Evolutionary conservation across 2,329 filamentous ascomycete species (phyloP), one percentile per base, ranked within the genome.

Genomic region (Colletotrichum tofieldiae): DNA sequence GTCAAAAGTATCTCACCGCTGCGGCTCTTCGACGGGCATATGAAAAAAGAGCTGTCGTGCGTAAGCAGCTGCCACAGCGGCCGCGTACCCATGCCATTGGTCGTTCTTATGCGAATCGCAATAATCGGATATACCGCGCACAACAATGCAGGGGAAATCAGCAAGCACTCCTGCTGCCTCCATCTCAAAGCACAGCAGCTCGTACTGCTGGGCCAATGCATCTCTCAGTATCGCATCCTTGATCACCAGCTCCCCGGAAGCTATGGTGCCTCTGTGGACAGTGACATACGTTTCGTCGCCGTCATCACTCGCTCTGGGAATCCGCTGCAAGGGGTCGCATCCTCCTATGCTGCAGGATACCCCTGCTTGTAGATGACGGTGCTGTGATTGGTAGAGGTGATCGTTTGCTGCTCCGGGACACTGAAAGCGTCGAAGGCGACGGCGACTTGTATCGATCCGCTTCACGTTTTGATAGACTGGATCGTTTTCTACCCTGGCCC

Each of bases 201-300:
- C 45, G 45, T 49, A 12, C n/a, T 49, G n/a, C 6, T 49, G 12
- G 11, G 45, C 45, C n/a, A 49, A 23, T 23, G 23, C 5, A 12
- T 49, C 45, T 12, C 45, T 11, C 11, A 49, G 11, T 23, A 1
- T 12, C 9, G 45, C 45, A 5, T 26, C 45, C 14, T 12, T 14
- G n/a, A 49, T n/a, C 45, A 49, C 11, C 11, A 49, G n/a, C 45
- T 26, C n/a, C 9, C 45, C 45, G 5, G 45, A 26, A 23, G 45
- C 45, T 23, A 77, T 74, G 35, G 65, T 76, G 2, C 75, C 75
- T 64, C 70, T 59, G 47, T 77, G 74, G 7, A 77, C 71, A 35
- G 63, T 45, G 35, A 75, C 65, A 41, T 60, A 73, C 9, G 59
- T 51, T 9, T 65, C 41, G 8, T 66, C 61, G n/a, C n/a, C n/a